Base-by-base conservation (phyloP, 2,329 filamentous ascomycete species). In the Colletotrichum neosansevieriae region DNA sequence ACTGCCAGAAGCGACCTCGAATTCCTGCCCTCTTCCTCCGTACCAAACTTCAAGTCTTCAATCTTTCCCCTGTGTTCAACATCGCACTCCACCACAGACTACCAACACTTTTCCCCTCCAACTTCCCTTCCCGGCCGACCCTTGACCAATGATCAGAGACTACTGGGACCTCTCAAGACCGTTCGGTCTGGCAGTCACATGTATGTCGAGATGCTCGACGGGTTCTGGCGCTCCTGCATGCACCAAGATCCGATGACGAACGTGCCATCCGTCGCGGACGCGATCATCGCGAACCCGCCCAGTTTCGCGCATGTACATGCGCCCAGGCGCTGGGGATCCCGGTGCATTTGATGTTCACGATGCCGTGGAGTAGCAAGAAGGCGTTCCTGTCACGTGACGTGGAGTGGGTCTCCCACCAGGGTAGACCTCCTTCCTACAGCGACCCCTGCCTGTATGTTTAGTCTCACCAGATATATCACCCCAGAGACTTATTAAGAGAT, bases 351-450 rank as follows among this genome's bases (percentile, higher is more conserved):
- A 82, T 85, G 76, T 83, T 83, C 60, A 85, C 87, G 2, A 93
- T 94, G 91, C 92, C 91, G 0, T 94, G 91, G 87, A 90, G 89
- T 9, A 88, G 91, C 1, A 94, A 91, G 0, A 88, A 89, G 72
- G 85, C 88, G 1, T 93, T 94, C n/a, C n/a, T n/a, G n/a, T n/a
- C n/a, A n/a, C n/a, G n/a, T n/a, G n/a, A n/a, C n/a, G n/a, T n/a
- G n/a, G n/a, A n/a, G n/a, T n/a, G n/a, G n/a, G n/a, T n/a, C n/a
- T n/a, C n/a, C n/a, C n/a, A n/a, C n/a, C n/a, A n/a, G n/a, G n/a
- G n/a, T n/a, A n/a, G n/a, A n/a, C n/a, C n/a, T n/a, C n/a, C n/a
- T n/a, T n/a, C n/a, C n/a, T n/a, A n/a, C n/a, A n/a, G n/a, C n/a
- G n/a, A n/a, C n/a, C n/a, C n/a, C n/a, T n/a, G n/a, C n/a, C n/a